Percentiles rank a stretch among this genome's conserved stretches.
Evolutionary conservation across 164 flowering plant species (phyloP).

Genomic region (Berberis thunbergii): DNA sequence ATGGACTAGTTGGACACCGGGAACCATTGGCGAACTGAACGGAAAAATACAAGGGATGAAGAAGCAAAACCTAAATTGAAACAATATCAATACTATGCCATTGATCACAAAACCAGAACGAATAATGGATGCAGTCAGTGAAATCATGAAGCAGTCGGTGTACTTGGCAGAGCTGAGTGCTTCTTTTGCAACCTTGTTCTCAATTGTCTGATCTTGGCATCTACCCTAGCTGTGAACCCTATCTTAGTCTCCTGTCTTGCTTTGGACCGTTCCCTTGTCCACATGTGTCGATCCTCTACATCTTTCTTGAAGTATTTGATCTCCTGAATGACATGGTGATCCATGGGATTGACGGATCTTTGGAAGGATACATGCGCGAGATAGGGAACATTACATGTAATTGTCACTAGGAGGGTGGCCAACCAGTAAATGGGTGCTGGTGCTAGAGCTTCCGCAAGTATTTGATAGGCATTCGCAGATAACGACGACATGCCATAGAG

Average conservation of each 20-base stretch:
- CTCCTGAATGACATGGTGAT: constrained; percentile 91
- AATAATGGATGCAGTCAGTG: no score
- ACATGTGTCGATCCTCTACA: constrained; percentile 65
- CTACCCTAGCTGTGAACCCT: constrained; percentile 91
- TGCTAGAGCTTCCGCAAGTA: constrained; percentile 70
- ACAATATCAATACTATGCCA: no score
- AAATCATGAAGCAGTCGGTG: no score
- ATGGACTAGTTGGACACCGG: no score
- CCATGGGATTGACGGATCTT: constrained; percentile 75
- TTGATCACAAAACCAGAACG: no score
- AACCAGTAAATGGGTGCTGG: constrained; percentile 84
- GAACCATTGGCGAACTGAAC: no score
- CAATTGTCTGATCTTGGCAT: constrained; percentile 80
- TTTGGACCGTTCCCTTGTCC: constrained; percentile 78
- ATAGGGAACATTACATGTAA: constrained; percentile 62
- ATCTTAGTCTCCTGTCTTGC: constrained; percentile 88
- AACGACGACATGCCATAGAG: constrained; percentile 54
- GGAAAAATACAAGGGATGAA: no score
- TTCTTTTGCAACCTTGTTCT: constrained; percentile 65
- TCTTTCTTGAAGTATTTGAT: constrained; percentile 87
- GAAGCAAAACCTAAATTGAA: no score
- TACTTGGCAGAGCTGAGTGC: constrained; percentile 13
- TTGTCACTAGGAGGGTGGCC: constrained; percentile 51
- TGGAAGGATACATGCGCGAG: constrained; percentile 65
- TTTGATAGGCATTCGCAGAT: constrained; percentile 40